Evolutionary conservation across 2,329 filamentous ascomycete genomes (phyloP), one percentile per base, ranked within the genome.

Genomic region (Paecilomyces formosus): DNA sequence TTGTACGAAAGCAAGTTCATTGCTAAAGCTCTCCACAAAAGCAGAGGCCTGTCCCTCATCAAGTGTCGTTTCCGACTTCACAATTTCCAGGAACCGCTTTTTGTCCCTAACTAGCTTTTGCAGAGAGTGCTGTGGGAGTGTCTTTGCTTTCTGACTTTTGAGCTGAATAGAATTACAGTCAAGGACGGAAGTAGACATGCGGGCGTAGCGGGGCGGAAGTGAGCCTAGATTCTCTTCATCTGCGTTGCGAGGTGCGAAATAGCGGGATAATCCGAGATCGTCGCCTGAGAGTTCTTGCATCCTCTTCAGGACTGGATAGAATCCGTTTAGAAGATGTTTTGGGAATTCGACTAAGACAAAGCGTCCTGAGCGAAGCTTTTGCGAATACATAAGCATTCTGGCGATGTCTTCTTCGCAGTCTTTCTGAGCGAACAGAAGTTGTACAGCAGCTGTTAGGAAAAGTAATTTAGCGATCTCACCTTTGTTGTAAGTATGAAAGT

Each of bases 1-100:
- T 61, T 70, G 68, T 26, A 64, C 65, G 21, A 70, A 63, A 3
- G 65, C 65, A 28, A 68, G 45, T 3, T 59, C 61, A 4, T 59
- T 60, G 33, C 53, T 63, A 18, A 68, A 57, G 28, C 56, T 58
- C 22, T 65, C 61, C 35, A 63, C 60, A n/a, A 68, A 59, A 50
- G 65, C 65, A 35, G 21, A 49, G n/a, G 62, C 61, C 33, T 68
- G 65, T 21, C 64, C 65, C 18, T 58, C 55, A 50, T 68, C 65
- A 11, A 68, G 61, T 11, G 63, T 62, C 4, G 65, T 66, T 24
- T 60, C 22, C 13, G 58, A 35, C 11, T 58, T 59, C 3, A 64
- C 50, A 24, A 56, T 13, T 6, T 58, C 52, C 2, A 63, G 26
- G 51, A 60, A 57, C 30, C 45, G 56, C 9, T 39, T 49, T 39